These are phyloP conservation scores for Penicillium paradoxum DNA, from an alignment of 495 filamentous ascomycete genomes.

Conservation along the genomic window DNA sequence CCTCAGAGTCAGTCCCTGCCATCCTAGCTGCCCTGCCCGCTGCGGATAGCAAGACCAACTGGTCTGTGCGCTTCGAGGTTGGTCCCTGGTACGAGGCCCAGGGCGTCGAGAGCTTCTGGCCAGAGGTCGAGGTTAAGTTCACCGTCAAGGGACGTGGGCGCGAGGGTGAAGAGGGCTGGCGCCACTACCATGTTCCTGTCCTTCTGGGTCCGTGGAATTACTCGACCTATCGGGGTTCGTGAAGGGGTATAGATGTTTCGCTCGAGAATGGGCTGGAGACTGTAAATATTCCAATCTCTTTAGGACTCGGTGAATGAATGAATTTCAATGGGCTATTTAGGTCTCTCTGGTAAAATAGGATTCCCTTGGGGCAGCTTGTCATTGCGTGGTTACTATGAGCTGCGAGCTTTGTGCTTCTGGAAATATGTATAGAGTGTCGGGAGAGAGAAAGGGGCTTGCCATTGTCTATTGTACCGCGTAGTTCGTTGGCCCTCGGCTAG, in stretches of 20 bases:
- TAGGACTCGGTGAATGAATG: background rate
- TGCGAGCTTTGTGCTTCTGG: too few relatives aligned
- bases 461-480: too few relatives aligned
- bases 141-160: slow-evolving; percentile 54
- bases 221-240: slow-evolving; percentile 81
- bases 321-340: background rate
- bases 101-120: slow-evolving; percentile 76
- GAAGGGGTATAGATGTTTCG: slow-evolving; percentile 1
- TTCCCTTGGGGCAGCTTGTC: background rate
- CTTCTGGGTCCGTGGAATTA: slow-evolving; percentile 87
- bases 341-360: background rate
- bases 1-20: slow-evolving; percentile 45
- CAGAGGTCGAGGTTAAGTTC: slow-evolving; percentile 85
- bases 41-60: slow-evolving; percentile 48
- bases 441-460: background rate
- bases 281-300: background rate
- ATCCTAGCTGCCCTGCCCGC: slow-evolving; percentile 39
- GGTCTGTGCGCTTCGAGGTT: slow-evolving; percentile 75
- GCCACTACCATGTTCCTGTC: slow-evolving; percentile 92
- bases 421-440: too few relatives aligned
- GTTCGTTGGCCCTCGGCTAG: too few relatives aligned
- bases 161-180: slow-evolving; percentile 55
- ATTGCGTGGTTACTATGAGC: background rate
- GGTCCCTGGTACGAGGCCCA: slow-evolving; percentile 67
- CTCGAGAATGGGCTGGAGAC: background rate